Evolutionary conservation across 2,329 filamentous ascomycete genomes (phyloP).

Genomic region (Plectosphaerella plurivora): DNA sequence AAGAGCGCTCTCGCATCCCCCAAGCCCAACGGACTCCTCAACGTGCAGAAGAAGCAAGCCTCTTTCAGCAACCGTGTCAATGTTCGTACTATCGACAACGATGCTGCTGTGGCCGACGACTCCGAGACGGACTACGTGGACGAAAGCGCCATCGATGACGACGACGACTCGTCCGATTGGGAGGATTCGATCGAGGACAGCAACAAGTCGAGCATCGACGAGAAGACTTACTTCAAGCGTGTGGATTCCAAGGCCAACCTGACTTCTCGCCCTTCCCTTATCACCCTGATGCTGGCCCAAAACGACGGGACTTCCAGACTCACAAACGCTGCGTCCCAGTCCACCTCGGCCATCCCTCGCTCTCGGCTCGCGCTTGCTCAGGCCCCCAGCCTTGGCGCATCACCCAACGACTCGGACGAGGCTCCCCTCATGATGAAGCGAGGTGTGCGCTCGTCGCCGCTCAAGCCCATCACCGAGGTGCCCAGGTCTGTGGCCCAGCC

Average conservation of each 20-base stretch:
- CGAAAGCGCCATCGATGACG: constrained; percentile 77
- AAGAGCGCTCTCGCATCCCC: constrained; percentile 45
- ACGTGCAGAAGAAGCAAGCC: constrained; percentile 65
- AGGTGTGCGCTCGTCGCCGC: constrained; percentile 41
- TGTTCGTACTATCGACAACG: constrained; percentile 57
- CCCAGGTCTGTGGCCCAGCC: constrained; percentile 62
- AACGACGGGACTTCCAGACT: constrained; percentile 67
- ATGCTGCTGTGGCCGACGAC: constrained; percentile 44
- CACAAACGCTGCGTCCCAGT: constrained; percentile 62
- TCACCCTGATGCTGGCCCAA: constrained; percentile 82
- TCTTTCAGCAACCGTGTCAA: constrained; percentile 77
- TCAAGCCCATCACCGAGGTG: constrained; percentile 56
- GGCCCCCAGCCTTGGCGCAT: constrained; percentile 37
- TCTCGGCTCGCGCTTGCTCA: constrained; percentile 38
- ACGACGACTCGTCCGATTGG: constrained; percentile 59
- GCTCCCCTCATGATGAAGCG: constrained; percentile 62
- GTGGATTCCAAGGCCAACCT: constrained; percentile 86
- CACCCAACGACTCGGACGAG: constrained; percentile 58
- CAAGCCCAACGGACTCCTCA: constrained; percentile 34
- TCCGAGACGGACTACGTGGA: constrained; percentile 66
- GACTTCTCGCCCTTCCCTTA: constrained; percentile 78
- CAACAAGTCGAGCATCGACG: constrained; percentile 76
- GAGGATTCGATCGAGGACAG: constrained; percentile 73
- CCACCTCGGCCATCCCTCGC: constrained; percentile 65
- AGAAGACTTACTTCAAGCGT: constrained; percentile 78